phyloP scores from a whole-genome alignment of 2,329 filamentous ascomycete species.

The Alternaria gaisen region DNA sequence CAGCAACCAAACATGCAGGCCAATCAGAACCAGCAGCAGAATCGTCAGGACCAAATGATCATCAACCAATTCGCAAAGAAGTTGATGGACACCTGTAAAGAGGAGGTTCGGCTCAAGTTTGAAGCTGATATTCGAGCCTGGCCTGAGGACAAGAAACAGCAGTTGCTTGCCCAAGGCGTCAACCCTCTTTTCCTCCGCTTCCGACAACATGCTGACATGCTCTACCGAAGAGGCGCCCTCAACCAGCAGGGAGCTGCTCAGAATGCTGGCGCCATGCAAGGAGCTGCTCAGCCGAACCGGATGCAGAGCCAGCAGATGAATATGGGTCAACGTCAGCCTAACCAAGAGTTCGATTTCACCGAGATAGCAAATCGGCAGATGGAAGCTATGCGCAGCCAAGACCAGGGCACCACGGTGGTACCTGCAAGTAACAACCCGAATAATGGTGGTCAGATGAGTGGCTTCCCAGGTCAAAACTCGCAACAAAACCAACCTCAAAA shows the following conservation, averaged over 20 bases:
- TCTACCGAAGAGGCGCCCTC: constrained; percentile 36
- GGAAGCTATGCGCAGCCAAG: constrained; percentile 68
- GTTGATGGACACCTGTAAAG: constrained; percentile 57
- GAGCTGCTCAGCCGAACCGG: constrained; percentile 35
- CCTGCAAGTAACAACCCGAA: constrained; percentile 68
- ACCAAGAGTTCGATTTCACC: constrained; percentile 58
- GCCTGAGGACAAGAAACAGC: constrained; percentile 59
- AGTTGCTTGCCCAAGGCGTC: constrained; percentile 55
- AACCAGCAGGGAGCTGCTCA: constrained; percentile 26
- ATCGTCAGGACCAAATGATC: constrained; percentile 33
- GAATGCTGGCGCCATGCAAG: constrained; percentile 49
- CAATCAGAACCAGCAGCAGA: constrained; percentile 27
- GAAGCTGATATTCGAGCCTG: constrained; percentile 52
- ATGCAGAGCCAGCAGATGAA: constrained; percentile 41
- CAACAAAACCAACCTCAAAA: constrained; percentile 41
- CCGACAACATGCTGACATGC: constrained; percentile 56
- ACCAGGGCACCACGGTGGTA: constrained; percentile 70
- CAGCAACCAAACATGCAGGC: constrained; percentile 47
- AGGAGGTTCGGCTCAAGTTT: constrained; percentile 59
- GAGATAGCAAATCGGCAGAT: constrained; percentile 68
- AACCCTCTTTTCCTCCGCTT: constrained; percentile 63
- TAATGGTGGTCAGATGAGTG: constrained; percentile 47
- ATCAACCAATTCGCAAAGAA: constrained; percentile 59
- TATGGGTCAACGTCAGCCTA: constrained; percentile 40
- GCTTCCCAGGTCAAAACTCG: constrained; percentile 39